Evolutionary conservation across 164 flowering plant genomes (phyloP), one percentile per base, ranked within the genome.

Genomic region (Litsea cubeba): DNA sequence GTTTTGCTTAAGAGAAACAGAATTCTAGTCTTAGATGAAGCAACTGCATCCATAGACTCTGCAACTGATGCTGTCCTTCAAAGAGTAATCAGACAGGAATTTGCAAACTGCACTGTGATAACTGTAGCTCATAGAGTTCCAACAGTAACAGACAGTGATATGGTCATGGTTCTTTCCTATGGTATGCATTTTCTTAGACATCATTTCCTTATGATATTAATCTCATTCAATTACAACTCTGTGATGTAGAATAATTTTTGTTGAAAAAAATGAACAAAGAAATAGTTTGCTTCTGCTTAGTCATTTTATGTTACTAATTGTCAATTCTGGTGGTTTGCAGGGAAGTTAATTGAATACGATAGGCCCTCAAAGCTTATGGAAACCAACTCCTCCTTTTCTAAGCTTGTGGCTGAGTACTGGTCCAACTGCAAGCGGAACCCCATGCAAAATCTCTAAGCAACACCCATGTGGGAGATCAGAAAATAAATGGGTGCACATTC

Each of bases 91-190:
- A 85, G 94, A 63, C 76, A 88, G 76, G 97, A 94, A 68, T 92
- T 94, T 78, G 68, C 80, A 0, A 72, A 79, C 6, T 89, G 93
- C 83, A 94, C 97, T 0, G 92, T 92, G 4, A 78, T 94, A 69
- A 89, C 97, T 0, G 91, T 92, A 15, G 97, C 97, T 70, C 98
- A 92, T 76, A 80, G 98, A 78, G 91, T 94, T 65, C 97, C 95
- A 4, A 91, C 97, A 18, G 97, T 94, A 20, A 87, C 87, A 5
- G 97, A 92, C 76, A 86, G 97, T 72, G 93, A 94, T 80, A 90
- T 84, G 89, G 94, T 90, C 84, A 86, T 94, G 91, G 91, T 92
- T 77, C 94, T 94, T 22, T 92, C 97, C 6, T 89, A 81, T 75
- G 98, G 97, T 92, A 88, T 35, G 81, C 50, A 15, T 17, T 50